These are phyloP conservation scores for Astragalus glycyphyllos DNA, from an alignment of 306 rosid species.

Conservation along the genomic window DNA sequence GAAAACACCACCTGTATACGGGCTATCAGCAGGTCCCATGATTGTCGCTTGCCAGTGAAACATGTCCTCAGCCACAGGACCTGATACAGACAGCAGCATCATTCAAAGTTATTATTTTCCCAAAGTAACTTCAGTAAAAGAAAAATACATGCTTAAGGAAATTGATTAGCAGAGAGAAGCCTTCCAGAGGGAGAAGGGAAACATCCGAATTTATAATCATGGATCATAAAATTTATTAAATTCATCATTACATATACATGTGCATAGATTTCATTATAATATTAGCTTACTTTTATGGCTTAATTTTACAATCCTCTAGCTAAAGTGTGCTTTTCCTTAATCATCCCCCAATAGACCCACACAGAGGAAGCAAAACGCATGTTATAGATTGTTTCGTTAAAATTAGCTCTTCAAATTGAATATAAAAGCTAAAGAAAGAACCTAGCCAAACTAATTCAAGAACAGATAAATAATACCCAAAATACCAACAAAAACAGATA, in stretches of 20 bases:
- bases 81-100: conserved; percentile 42
- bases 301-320: background rate
- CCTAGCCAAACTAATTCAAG: background rate
- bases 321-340: background rate
- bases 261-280: background rate
- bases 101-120: background rate
- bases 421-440: background rate
- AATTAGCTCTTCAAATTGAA: background rate
- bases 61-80: conserved; percentile 98
- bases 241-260: background rate
- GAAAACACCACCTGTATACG: conserved; percentile 83
- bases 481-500: background rate
- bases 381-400: background rate
- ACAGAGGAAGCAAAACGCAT: background rate
- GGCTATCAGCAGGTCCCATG: conserved; percentile 90
- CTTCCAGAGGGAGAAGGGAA: background rate
- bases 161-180: background rate
- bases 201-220: background rate
- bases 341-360: background rate
- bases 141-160: background rate
- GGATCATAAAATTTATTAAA: background rate
- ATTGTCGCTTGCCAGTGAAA: conserved; percentile 95
- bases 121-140: background rate
- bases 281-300: background rate
- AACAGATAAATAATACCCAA: background rate